Conservation (phyloP, 495 filamentous ascomycete species). For the Evansstolkia leycettana region DNA sequence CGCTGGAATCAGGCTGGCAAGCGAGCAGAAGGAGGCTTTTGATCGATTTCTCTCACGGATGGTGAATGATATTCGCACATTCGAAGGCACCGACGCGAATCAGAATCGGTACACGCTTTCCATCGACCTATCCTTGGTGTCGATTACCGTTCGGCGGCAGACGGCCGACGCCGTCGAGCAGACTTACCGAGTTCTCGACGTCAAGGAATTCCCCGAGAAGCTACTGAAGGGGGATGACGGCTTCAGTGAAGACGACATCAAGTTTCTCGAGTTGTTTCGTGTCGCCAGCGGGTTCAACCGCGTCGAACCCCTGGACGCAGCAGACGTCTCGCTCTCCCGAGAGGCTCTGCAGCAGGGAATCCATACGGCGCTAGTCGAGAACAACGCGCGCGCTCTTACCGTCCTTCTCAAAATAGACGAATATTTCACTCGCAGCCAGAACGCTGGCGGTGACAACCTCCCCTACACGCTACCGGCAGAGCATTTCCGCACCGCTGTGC, state of each 20-base stretch:
- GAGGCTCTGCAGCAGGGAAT: constrained; percentile 24
- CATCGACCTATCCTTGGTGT: not conserved
- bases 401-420: constrained; percentile 31
- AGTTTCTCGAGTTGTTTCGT: constrained; percentile 26
- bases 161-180: not conserved
- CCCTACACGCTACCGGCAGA: constrained; percentile 16
- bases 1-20: constrained; percentile 14
- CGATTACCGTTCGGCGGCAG: not conserved
- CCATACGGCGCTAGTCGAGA: constrained; percentile 15
- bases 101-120: not conserved
- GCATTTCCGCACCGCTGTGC: constrained; percentile 19
- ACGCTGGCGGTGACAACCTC: not conserved
- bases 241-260: constrained; percentile 3
- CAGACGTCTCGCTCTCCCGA: constrained; percentile 9
- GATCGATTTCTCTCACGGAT: too few relatives aligned
- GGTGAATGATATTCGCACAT: constrained; percentile 10
- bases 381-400: constrained; percentile 18
- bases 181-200: not conserved
- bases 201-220: not conserved
- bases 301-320: not conserved
- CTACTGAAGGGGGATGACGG: constrained; percentile 2
- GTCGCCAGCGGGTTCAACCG: constrained; percentile 13
- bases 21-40: constrained; percentile 8
- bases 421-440: constrained; percentile 13
- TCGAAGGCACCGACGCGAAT: not conserved